Conservation (phyloP, 2,329 filamentous ascomycete species). For the Paracoccidioides lutzii region DNA sequence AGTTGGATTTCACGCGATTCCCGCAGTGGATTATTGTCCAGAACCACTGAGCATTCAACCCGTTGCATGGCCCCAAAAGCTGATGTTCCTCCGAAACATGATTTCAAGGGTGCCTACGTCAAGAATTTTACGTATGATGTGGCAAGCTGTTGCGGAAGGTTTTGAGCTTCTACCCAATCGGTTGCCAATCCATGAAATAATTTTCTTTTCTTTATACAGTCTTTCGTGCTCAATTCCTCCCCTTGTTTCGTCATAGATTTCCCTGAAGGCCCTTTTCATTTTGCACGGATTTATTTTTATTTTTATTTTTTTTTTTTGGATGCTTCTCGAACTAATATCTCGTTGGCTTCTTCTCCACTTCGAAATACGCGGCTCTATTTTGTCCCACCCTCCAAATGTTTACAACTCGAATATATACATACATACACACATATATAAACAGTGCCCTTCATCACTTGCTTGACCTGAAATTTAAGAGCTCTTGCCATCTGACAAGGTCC, state of each 20-base stretch:
- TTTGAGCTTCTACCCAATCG: background rate
- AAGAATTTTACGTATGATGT: conserved; percentile 1
- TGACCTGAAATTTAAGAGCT: background rate
- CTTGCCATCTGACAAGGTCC: background rate
- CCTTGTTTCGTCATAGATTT: background rate
- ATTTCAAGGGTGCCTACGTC: background rate
- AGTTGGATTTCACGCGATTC: conserved; percentile 1
- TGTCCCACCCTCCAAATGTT: conserved; percentile 1
- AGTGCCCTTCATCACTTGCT: background rate
- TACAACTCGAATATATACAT: background rate
- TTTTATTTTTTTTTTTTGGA: background rate
- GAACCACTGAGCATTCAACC: conserved; percentile 1
- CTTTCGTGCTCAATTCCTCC: background rate
- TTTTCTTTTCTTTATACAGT: background rate
- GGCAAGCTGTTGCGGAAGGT: conserved; percentile 1
- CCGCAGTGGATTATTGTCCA: background rate
- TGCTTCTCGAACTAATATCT: background rate
- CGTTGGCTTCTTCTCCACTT: background rate
- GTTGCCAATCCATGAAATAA: background rate
- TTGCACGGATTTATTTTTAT: background rate
- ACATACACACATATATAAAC: background rate
- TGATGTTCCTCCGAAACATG: conserved; percentile 1
- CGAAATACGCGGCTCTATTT: background rate
- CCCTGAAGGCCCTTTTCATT: background rate
- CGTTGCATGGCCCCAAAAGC: background rate